phyloP scores from a whole-genome alignment of 106 monocot genomes.

The Dendrobium nobile region DNA sequence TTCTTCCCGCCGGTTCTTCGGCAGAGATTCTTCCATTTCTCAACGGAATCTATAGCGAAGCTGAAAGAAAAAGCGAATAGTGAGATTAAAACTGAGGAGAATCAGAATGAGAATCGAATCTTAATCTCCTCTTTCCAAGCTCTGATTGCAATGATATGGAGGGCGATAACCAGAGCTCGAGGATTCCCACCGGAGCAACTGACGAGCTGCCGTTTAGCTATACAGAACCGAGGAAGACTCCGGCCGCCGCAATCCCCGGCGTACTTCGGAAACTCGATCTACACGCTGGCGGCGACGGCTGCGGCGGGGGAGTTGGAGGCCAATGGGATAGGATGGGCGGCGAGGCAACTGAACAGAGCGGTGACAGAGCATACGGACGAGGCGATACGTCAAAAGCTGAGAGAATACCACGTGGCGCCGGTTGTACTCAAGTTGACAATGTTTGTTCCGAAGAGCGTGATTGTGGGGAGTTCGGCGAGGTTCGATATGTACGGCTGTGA shows the following conservation, averaged over 20 bases:
- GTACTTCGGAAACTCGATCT: slow-evolving; percentile 70
- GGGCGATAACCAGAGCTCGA: slow-evolving; percentile 41
- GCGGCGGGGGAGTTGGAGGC: slow-evolving; percentile 44
- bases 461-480: slow-evolving; percentile 42
- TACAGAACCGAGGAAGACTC: slow-evolving; percentile 43
- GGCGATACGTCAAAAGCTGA: slow-evolving; percentile 18
- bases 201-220: slow-evolving; percentile 28
- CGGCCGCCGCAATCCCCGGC: slow-evolving; percentile 34
- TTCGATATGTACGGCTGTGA: slow-evolving; percentile 52
- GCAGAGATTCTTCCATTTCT: slow-evolving; percentile 62
- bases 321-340: slow-evolving; percentile 49
- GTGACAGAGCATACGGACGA: slow-evolving; percentile 34
- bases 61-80: slow-evolving; percentile 54
- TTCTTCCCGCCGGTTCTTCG: slow-evolving; percentile 26
- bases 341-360: slow-evolving; percentile 15
- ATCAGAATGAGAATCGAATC: no score
- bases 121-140: slow-evolving; percentile 48
- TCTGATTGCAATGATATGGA: slow-evolving; percentile 46
- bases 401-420: slow-evolving; percentile 25
- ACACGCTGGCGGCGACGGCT: slow-evolving; percentile 10
- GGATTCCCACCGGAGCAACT: slow-evolving; percentile 15
- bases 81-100: slow-evolving; percentile 5
- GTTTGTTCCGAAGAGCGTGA: slow-evolving; percentile 17
- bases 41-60: slow-evolving; percentile 22
- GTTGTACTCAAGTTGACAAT: slow-evolving; percentile 13